Evolutionary conservation across 345 rosid species (phyloP), one percentile per base, ranked within the genome.

Genomic region (Arabis alpina): DNA sequence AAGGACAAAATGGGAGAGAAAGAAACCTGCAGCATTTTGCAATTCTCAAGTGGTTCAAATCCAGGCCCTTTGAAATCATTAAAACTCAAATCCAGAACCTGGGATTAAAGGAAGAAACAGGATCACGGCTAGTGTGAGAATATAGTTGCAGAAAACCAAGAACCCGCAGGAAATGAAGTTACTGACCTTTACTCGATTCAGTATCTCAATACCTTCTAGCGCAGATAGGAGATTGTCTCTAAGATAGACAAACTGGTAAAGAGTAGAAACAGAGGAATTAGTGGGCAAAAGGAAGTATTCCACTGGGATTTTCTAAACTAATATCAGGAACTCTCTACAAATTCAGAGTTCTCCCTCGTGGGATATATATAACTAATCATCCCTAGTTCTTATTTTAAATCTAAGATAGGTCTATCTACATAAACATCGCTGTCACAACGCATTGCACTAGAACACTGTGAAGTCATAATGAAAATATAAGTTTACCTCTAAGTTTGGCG

Each of bases 61-160:
- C 90, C 98, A 63, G 98, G 97, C 66, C 98, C 98, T 81, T 91
- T 93, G 80, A 93, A 93, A 74, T 93, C 98, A 86, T 91, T 93
- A 82, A 93, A 93, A 80, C 98, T 91, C 87, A 93, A 83, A 83
- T 93, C 98, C 68, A 93, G 88, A 77, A 93, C 98, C 98, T 93
- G 82, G 15, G 57, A 74, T 59, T 50, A 76, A 68, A 47, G 42
- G 34, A 48, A 44, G 48, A 40, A 55, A 42, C 34, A 23, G 3
- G 47, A 66, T n/a, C 14, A 59, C 25, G 59, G 14, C 67, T 73
- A 24, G 47, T 30, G 49, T 61, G 40, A 54, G 61, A 34, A 56
- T 28, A 62, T 40, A 51, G 3, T 23, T 51, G 7, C 51, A 42
- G 49, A 39, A 13, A 64, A 70, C 24, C 25, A 42, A 41, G 53